Evolutionary conservation across 1,284 basidiomycete genomes (phyloP), one percentile per base, ranked within the genome.

Genomic region (Puccinia polysora): DNA sequence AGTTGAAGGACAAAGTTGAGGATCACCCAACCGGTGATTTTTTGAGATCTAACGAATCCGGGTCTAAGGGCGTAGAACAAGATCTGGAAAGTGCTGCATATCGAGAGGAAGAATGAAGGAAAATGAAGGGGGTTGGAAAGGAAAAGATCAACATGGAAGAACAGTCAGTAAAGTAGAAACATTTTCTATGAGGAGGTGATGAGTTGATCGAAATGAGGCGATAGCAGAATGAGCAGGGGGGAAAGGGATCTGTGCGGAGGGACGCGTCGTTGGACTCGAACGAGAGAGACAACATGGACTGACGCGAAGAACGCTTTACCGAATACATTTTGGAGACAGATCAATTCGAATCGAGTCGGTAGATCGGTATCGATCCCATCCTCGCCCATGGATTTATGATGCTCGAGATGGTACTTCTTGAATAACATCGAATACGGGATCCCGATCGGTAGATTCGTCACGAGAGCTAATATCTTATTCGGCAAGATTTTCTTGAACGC

Each of bases 1-100:
- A 96, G 80, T 77, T 96, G 88, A 6, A 83, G 81, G 68, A 83
- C 65, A 74, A 94, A 80, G 81, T 97, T 97, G 81, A 88, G 80
- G 28, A 86, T 78, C 80, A 97, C 93, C 91, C 92, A 97, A 62
- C 80, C 80, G 0, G 91, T 96, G 10, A 88, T 84, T 14, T 81
- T 85, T 78, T 97, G 95, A 2, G 86, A 83, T 58, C 91, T 88
- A 69, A 97, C 88, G 78, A 98, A 90, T n/a, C 90, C 90, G 0
- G 95, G 95, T 34, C 95, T 89, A 56, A 98, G 84, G 36, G 96
- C 96, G 80, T 98, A 98, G 83, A 98, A 98, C 73, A 98, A 82
- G 76, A 98, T 93, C 82, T 98, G 96, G 82, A 97, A 98, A 0
- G 92, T 95, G 69, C 62, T 65, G 40, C 1, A n/a, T 2, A 30